Conservation (phyloP, 192 early-diverging fungal species). For the Umbelopsis ramanniana region DNA sequence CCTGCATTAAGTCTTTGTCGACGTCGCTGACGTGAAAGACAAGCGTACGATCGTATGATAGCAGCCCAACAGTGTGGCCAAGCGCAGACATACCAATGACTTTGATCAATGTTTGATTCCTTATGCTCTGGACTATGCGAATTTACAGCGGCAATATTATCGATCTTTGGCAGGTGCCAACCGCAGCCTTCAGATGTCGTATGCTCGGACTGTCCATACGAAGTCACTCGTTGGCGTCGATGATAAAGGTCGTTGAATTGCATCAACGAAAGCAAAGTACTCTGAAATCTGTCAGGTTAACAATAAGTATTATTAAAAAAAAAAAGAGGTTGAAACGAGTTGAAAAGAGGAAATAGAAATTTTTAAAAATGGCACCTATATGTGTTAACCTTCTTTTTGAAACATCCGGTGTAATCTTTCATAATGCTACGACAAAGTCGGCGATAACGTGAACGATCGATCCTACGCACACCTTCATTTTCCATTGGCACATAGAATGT, state of each 20-base stretch:
- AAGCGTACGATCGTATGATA: neutral
- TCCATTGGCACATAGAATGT: too few relatives aligned
- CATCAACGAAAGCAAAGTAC: neutral
- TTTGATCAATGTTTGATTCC: neutral
- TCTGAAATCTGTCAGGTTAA: neutral
- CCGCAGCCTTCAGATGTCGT: neutral
- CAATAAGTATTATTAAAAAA: neutral
- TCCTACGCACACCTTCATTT: too few relatives aligned
- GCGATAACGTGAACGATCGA: neutral
- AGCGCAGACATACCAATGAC: neutral
- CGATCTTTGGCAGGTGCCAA: slow-evolving; percentile 1
- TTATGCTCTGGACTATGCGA: neutral
- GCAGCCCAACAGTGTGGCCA: slow-evolving; percentile 18
- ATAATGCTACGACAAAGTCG: slow-evolving; percentile 5
- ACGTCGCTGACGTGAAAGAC: slow-evolving; percentile 1
- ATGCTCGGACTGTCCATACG: neutral
- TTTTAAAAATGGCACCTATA: neutral
- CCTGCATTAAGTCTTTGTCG: neutral
- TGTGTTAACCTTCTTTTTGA: neutral
- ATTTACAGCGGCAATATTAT: neutral
- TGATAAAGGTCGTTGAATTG: slow-evolving; percentile 22
- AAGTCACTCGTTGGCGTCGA: neutral
- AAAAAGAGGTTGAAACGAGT: neutral
- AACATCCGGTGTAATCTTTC: slow-evolving; percentile 11
- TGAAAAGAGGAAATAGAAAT: slow-evolving; percentile 1